Percentiles rank a stretch among this genome's conserved stretches.
Evolutionary conservation across 202 grass and related monocot genomes (phyloP).

Genomic region (Eragrostis tef): DNA sequence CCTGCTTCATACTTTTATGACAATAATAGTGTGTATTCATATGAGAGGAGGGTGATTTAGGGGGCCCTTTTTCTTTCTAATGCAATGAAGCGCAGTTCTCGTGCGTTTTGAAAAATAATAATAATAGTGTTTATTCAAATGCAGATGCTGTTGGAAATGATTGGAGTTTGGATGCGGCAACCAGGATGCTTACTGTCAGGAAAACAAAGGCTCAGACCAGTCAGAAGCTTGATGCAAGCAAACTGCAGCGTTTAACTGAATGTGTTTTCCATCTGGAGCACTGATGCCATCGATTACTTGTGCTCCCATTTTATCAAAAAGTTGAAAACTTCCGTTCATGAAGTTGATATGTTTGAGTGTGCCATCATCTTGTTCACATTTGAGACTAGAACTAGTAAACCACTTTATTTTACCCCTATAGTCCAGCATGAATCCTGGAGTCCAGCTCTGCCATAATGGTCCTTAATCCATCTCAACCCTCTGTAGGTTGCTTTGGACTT

Average conservation of each 20-base stretch:
- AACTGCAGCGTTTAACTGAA: conserved; percentile 91
- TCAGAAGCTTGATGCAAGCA: conserved; percentile 80
- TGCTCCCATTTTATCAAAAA: not conserved
- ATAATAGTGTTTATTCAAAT: conserved; percentile 32
- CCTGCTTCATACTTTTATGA: conserved; percentile 8
- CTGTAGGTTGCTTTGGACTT: conserved; percentile 1
- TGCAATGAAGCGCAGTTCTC: too few species aligned
- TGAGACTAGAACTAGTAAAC: not conserved
- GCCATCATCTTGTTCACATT: not conserved
- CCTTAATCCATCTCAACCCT: not conserved
- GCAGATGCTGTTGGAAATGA: conserved; percentile 70
- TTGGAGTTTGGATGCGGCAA: conserved; percentile 73
- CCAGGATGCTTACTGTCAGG: conserved; percentile 67
- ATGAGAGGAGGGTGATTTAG: too few species aligned
- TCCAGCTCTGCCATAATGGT: not conserved
- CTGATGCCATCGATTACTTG: conserved; percentile 40
- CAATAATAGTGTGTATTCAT: too few species aligned
- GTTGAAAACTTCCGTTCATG: not conserved
- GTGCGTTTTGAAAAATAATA: too few species aligned
- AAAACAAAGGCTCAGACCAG: conserved; percentile 65
- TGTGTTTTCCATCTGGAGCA: conserved; percentile 97
- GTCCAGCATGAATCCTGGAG: not conserved
- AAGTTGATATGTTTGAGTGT: not conserved
- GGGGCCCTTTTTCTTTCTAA: too few species aligned
- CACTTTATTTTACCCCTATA: not conserved